phyloP scores from a whole-genome alignment of 306 rosid species.

The Senna siamea region DNA sequence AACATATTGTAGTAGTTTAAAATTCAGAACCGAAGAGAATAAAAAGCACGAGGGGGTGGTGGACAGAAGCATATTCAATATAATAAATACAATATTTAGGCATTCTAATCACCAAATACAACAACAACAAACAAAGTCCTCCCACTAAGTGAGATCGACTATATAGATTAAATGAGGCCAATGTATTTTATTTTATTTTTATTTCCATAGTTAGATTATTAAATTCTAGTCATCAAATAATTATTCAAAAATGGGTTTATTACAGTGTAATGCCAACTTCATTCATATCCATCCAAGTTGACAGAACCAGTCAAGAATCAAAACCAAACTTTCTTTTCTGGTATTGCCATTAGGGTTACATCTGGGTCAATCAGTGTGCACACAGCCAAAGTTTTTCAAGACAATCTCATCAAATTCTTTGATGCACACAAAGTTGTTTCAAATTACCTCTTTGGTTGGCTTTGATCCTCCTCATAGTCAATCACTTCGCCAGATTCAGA shows the following conservation, averaged over 20 bases:
- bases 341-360: conserved; percentile 1
- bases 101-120: neutral
- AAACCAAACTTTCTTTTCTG: neutral
- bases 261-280: conserved; percentile 2
- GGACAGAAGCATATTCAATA: too few species aligned
- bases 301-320: conserved; percentile 1
- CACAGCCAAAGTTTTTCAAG: conserved; percentile 6
- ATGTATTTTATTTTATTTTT: too few species aligned
- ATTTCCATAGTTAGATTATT: too few species aligned
- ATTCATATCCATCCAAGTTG: conserved; percentile 17
- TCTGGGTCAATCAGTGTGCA: conserved; percentile 12
- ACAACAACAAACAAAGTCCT: too few species aligned
- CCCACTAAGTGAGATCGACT: too few species aligned
- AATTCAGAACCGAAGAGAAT: too few species aligned
- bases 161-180: too few species aligned
- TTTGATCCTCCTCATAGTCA: conserved; percentile 97
- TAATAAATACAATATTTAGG: too few species aligned
- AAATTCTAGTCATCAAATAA: neutral
- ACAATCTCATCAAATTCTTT: conserved; percentile 28
- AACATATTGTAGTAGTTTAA: too few species aligned
- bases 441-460: conserved; percentile 91
- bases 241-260: neutral
- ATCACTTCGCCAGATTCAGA: conserved; percentile 99
- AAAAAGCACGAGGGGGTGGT: too few species aligned
- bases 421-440: conserved; percentile 6